Evolutionary conservation across 1,284 basidiomycete genomes (phyloP).

Genomic region (Coniophora puteana): DNA sequence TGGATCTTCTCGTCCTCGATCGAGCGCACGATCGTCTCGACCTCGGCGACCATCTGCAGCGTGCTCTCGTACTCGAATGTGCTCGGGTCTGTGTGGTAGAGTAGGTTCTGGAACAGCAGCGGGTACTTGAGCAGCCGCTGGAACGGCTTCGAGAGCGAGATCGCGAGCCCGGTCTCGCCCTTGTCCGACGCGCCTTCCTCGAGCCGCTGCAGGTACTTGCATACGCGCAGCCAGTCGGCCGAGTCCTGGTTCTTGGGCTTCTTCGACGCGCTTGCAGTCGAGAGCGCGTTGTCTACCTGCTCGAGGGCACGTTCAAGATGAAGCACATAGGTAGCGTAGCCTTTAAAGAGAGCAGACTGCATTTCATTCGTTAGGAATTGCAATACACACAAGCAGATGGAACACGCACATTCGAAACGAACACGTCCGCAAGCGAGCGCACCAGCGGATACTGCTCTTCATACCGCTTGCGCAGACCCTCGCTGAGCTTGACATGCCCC

Average conservation of each 20-base stretch:
- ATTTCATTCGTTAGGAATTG: conserved; percentile 14
- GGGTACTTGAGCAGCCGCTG: conserved; percentile 97
- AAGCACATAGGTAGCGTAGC: conserved; percentile 89
- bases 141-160: conserved; percentile 95
- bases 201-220: conserved; percentile 66
- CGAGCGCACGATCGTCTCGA: conserved; percentile 91
- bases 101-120: conserved; percentile 94
- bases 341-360: conserved; percentile 87
- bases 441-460: conserved; percentile 93
- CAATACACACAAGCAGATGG: conserved; percentile 8
- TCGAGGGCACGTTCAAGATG: conserved; percentile 88
- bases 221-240: conserved; percentile 73
- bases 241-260: conserved; percentile 78
- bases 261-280: conserved; percentile 57
- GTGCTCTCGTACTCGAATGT: conserved; percentile 97
- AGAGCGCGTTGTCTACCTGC: conserved; percentile 80
- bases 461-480: conserved; percentile 81
- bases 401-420: conserved; percentile 81
- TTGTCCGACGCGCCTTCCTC: conserved; percentile 80
- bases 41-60: conserved; percentile 93
- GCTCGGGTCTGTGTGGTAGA: conserved; percentile 94
- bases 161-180: conserved; percentile 90
- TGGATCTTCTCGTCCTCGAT: conserved; percentile 98
- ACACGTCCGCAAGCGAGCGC: conserved; percentile 87
- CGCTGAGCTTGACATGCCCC: conserved; percentile 81